Percentiles rank a stretch among this genome's conserved stretches.
These are phyloP conservation scores for Echinosophora koreensis DNA, from an alignment of 306 rosid genomes.

Conservation along the genomic window DNA sequence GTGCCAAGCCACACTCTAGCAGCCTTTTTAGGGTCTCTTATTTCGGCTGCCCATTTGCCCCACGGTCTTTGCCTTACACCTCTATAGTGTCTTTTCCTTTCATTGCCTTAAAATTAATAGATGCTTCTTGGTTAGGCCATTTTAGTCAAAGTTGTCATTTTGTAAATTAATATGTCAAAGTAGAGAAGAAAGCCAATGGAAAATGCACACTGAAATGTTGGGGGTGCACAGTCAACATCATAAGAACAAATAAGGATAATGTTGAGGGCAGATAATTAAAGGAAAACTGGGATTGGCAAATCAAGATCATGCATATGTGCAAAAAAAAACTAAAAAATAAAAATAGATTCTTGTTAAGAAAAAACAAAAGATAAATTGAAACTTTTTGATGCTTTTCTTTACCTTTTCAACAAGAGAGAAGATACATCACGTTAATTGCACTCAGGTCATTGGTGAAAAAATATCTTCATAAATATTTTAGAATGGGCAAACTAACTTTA, in stretches of 20 bases:
- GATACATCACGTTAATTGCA: constrained; percentile 37
- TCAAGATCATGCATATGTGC: constrained; percentile 26
- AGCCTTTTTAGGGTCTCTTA: constrained; percentile 63
- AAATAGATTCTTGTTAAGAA: background rate
- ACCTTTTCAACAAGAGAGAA: background rate
- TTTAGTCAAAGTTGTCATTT: background rate
- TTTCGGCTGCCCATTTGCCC: constrained; percentile 71
- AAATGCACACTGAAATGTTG: background rate
- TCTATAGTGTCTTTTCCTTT: constrained; percentile 55
- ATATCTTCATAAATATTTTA: constrained; percentile 17
- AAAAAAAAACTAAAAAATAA: background rate
- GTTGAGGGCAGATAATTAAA: constrained; percentile 2
- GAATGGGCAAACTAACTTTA: background rate
- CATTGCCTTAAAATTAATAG: background rate
- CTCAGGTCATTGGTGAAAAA: constrained; percentile 32
- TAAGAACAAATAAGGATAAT: constrained; percentile 1
- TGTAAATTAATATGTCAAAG: no score
- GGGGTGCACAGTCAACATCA: background rate
- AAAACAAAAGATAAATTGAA: background rate
- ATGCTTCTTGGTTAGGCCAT: background rate
- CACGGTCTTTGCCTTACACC: constrained; percentile 67
- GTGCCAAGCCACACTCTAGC: constrained; percentile 71
- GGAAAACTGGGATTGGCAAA: constrained; percentile 15
- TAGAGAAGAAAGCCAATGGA: background rate
- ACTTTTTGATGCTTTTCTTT: background rate